These are phyloP conservation scores for Penicillium nordicum DNA, from an alignment of 2,329 filamentous ascomycete genomes.

Conservation along the genomic window DNA sequence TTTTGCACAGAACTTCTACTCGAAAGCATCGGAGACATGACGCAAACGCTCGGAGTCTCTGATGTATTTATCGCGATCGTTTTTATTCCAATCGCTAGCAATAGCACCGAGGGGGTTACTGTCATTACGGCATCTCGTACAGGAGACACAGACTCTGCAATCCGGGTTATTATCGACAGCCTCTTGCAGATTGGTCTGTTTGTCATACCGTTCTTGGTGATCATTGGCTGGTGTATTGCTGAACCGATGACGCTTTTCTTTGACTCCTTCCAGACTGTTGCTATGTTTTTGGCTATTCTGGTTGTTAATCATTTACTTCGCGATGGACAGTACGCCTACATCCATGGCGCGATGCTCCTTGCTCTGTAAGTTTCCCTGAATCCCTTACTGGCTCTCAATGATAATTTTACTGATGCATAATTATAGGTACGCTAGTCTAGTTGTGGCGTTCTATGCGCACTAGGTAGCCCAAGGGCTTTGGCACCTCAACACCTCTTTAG, in stretches of 20 bases:
- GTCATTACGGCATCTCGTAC: constrained; percentile 68
- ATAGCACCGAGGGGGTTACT: constrained; percentile 70
- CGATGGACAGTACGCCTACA: constrained; percentile 72
- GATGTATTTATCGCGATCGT: constrained; percentile 71
- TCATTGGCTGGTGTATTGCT: constrained; percentile 68
- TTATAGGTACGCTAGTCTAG: constrained; percentile 10
- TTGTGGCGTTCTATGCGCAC: constrained; percentile 11
- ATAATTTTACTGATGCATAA: not conserved
- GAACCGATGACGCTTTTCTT: constrained; percentile 69
- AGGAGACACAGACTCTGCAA: constrained; percentile 58
- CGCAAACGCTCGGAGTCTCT: constrained; percentile 61
- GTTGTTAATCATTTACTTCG: constrained; percentile 66
- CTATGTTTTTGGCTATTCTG: constrained; percentile 65
- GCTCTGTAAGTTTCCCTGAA: constrained; percentile 35
- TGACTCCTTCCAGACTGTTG: constrained; percentile 68
- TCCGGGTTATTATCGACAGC: constrained; percentile 71
- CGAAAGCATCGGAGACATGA: constrained; percentile 63
- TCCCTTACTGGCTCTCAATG: rapidly evolving
- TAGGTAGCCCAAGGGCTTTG: not conserved
- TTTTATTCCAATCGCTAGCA: constrained; percentile 69
- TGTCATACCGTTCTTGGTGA: constrained; percentile 68
- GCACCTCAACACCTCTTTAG: not conserved
- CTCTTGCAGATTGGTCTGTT: constrained; percentile 73
- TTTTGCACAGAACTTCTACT: constrained; percentile 69
- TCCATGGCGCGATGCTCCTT: constrained; percentile 67